Evolutionary conservation across 331 rosid genomes (phyloP).

Genomic region (Quercus lobata): DNA sequence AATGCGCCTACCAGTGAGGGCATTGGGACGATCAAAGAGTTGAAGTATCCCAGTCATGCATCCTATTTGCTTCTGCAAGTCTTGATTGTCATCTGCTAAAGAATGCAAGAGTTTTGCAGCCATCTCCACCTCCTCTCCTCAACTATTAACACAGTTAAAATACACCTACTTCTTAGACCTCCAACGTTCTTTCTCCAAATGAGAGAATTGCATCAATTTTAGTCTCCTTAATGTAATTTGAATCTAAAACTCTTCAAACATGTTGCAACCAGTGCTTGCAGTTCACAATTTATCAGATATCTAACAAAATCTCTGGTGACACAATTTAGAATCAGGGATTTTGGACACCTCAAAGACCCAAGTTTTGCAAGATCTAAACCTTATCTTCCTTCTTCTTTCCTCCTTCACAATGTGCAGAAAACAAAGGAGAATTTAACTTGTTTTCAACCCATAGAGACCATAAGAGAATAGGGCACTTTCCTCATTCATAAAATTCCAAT

Average conservation of each 20-base stretch:
- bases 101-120: constrained; percentile 80
- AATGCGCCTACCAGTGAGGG: constrained; percentile 36
- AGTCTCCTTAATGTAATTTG: constrained; percentile 9
- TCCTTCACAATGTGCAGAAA: constrained; percentile 14
- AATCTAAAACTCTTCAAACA: constrained; percentile 8
- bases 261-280: constrained; percentile 11
- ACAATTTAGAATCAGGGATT: constrained; percentile 10
- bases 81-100: constrained; percentile 78
- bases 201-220: constrained; percentile 14
- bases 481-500: constrained; percentile 3
- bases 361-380: not conserved
- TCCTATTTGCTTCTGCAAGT: constrained; percentile 86
- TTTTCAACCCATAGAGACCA: constrained; percentile 12
- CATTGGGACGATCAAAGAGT: constrained; percentile 69
- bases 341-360: constrained; percentile 20
- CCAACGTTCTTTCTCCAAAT: constrained; percentile 20
- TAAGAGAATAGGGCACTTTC: constrained; percentile 19
- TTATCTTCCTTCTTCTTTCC: constrained; percentile 5
- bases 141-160: constrained; percentile 20
- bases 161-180: constrained; percentile 23
- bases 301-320: not conserved
- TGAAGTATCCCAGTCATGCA: constrained; percentile 82
- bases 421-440: constrained; percentile 11
- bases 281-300: not conserved
- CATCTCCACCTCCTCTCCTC: constrained; percentile 45